Conservation (phyloP, 2,329 filamentous ascomycete species). For the Pseudogymnoascus pannorum region DNA sequence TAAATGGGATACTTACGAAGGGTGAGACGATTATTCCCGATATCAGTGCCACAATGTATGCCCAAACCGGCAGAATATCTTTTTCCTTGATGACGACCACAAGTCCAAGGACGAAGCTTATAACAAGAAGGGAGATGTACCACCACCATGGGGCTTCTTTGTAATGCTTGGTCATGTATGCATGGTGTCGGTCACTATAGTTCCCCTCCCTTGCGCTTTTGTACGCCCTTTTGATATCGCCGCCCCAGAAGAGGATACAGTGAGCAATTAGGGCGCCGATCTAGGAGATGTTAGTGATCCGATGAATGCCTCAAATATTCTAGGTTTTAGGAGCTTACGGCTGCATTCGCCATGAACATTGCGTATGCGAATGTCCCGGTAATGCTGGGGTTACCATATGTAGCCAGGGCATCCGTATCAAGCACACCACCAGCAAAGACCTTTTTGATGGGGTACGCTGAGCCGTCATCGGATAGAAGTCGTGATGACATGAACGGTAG, state of each 20-base stretch:
- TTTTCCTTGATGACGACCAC: slow-evolving; percentile 32
- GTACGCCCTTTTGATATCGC: slow-evolving; percentile 41
- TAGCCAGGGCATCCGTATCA: slow-evolving; percentile 33
- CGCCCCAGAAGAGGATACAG: slow-evolving; percentile 47
- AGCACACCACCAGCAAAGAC: slow-evolving; percentile 36
- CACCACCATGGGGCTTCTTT: slow-evolving; percentile 37
- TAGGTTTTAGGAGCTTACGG: slow-evolving; percentile 32
- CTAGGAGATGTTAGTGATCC: slow-evolving; percentile 23
- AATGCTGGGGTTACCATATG: slow-evolving; percentile 40
- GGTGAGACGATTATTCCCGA: slow-evolving; percentile 40
- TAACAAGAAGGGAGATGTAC: slow-evolving; percentile 32
- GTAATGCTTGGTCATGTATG: slow-evolving; percentile 38
- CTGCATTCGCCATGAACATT: slow-evolving; percentile 50
- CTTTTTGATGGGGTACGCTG: slow-evolving; percentile 35
- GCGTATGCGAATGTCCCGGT: slow-evolving; percentile 44
- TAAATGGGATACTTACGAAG: slow-evolving; percentile 31
- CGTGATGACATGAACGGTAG: slow-evolving; percentile 38
- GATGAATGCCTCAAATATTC: accelerated
- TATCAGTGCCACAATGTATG: slow-evolving; percentile 33
- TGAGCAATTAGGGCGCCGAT: slow-evolving; percentile 50
- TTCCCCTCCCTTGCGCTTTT: slow-evolving; percentile 37
- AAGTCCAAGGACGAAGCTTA: slow-evolving; percentile 32
- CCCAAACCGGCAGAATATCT: slow-evolving; percentile 36
- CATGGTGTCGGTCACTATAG: slow-evolving; percentile 45
- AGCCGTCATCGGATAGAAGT: slow-evolving; percentile 33